phyloP scores from a whole-genome alignment of 805 yeast genomes.

The Metschnikowia proteae region DNA sequence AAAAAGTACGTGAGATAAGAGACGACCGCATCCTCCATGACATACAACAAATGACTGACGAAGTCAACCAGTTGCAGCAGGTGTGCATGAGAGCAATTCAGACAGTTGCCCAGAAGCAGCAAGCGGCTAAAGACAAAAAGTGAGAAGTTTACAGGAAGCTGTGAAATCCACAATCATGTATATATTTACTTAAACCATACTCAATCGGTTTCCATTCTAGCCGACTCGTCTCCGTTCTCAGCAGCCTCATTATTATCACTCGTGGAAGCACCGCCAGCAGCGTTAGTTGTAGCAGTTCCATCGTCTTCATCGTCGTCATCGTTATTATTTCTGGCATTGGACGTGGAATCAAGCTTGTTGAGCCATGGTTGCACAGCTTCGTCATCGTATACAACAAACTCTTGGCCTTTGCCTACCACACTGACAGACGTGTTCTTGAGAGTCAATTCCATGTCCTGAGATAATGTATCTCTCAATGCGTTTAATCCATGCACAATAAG shows the following conservation, averaged over 20 bases:
- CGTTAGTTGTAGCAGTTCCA: conserved; percentile 14
- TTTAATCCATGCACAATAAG: conserved; percentile 81
- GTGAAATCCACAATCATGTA: conserved; percentile 1
- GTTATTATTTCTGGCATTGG: conserved; percentile 52
- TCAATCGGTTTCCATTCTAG: conserved; percentile 42
- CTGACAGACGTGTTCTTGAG: conserved; percentile 84
- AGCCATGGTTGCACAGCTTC: conserved; percentile 84
- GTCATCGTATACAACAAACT: conserved; percentile 78
- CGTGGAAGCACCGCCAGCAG: conserved; percentile 15
- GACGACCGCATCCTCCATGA: conserved; percentile 29
- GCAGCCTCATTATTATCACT: conserved; percentile 13
- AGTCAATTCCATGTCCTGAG: conserved; percentile 90
- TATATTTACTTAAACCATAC: neutral
- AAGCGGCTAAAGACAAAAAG: conserved; percentile 3
- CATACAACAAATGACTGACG: conserved; percentile 29
- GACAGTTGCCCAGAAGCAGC: conserved; percentile 37
- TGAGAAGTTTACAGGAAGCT: neutral
- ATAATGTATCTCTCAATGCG: conserved; percentile 88
- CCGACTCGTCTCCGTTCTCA: conserved; percentile 16
- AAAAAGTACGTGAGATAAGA: conserved; percentile 34
- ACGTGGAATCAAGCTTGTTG: conserved; percentile 63
- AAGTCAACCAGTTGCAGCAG: conserved; percentile 37
- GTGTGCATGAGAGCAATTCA: conserved; percentile 37
- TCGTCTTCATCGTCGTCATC: conserved; percentile 31
- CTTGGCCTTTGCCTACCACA: conserved; percentile 78